phyloP scores from a whole-genome alignment of 805 yeast species.

The Yamadazyma sp. region DNA sequence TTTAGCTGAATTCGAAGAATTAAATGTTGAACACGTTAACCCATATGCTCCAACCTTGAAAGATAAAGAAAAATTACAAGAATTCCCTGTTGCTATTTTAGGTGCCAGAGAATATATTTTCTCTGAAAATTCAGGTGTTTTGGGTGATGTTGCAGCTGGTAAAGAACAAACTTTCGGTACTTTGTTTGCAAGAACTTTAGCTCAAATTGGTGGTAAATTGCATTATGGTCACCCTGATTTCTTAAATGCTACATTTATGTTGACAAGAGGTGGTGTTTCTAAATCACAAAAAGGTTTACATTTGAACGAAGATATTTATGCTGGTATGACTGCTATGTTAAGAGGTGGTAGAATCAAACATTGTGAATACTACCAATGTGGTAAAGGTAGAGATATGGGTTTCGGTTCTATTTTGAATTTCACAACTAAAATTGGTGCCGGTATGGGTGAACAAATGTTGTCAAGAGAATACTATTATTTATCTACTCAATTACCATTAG shows the following conservation, averaged over 20 bases:
- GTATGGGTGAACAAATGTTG: conserved; percentile 86
- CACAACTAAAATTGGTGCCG: conserved; percentile 83
- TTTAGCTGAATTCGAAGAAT: conserved; percentile 73
- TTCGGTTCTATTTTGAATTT: conserved; percentile 80
- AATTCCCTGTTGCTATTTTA: conserved; percentile 71
- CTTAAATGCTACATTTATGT: conserved; percentile 70
- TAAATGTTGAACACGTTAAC: conserved; percentile 59
- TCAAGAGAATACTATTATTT: conserved; percentile 79
- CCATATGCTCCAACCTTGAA: conserved; percentile 77
- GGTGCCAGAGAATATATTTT: conserved; percentile 84
- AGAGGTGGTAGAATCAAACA: conserved; percentile 85
- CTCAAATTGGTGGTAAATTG: conserved; percentile 77
- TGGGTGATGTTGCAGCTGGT: conserved; percentile 86
- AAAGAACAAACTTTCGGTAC: conserved; percentile 89
- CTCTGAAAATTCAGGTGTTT: conserved; percentile 76
- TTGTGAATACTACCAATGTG: conserved; percentile 81
- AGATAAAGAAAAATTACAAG: conserved; percentile 44
- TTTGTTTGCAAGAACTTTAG: conserved; percentile 75
- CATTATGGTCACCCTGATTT: conserved; percentile 90
- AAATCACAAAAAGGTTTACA: conserved; percentile 83
- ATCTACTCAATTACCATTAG: conserved; percentile 73
- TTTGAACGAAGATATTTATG: conserved; percentile 81
- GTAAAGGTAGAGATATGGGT: conserved; percentile 83
- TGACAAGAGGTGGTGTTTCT: conserved; percentile 83
- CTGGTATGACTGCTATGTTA: conserved; percentile 76